phyloP scores from a whole-genome alignment of 106 monocot genomes.

The Acorus calamus region DNA sequence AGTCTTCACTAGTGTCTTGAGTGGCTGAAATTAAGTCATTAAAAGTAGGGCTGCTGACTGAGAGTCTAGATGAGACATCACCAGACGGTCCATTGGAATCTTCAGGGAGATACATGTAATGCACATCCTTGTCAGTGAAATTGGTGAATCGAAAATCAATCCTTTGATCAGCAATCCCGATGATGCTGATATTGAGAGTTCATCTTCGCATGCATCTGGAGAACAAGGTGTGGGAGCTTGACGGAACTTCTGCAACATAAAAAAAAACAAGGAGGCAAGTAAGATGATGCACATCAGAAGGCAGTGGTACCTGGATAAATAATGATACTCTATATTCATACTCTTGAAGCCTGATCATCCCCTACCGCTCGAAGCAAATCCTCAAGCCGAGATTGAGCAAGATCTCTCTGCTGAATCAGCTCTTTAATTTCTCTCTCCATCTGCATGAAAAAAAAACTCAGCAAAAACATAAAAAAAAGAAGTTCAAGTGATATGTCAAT shows the following conservation, averaged over 20 bases:
- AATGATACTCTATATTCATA: conserved; percentile 23
- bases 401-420: conserved; percentile 56
- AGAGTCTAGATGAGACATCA: conserved; percentile 5
- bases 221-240: conserved; percentile 12
- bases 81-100: conserved; percentile 1
- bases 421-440: conserved; percentile 93
- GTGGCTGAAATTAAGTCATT: conserved; percentile 5
- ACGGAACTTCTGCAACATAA: conserved; percentile 9
- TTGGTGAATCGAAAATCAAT: conserved; percentile 11
- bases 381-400: conserved; percentile 55
- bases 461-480: no score
- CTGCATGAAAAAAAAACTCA: conserved; percentile 24
- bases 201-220: conserved; percentile 31
- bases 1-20: conserved; percentile 28
- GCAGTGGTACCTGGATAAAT: not conserved
- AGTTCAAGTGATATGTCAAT: no score
- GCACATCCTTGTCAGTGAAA: conserved; percentile 3
- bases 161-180: conserved; percentile 23
- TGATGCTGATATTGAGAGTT: conserved; percentile 31
- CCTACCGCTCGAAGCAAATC: conserved; percentile 50
- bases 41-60: conserved; percentile 20
- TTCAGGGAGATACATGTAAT: conserved; percentile 13
- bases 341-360: conserved; percentile 28
- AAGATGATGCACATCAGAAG: not conserved
- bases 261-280: not conserved